Evolutionary conservation across 305 asterid species (phyloP).

Genomic region (Plantago lanceolata): DNA sequence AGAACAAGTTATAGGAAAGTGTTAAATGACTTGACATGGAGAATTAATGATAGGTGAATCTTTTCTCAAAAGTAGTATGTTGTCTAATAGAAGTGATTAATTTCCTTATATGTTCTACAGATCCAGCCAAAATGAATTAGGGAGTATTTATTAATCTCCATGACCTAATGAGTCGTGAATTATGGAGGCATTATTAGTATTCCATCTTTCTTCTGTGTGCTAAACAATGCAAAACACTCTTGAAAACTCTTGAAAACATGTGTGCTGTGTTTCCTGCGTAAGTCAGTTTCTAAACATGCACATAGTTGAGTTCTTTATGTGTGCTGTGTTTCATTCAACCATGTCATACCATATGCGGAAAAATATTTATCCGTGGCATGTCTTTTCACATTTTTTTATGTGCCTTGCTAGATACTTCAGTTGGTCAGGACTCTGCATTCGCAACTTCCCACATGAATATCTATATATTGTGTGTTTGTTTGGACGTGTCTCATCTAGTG

Average conservation of each 20-base stretch:
- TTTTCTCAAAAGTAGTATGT: not conserved
- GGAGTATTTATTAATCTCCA: not conserved
- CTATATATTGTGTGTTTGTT: constrained; percentile 8
- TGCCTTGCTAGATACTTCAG: not conserved
- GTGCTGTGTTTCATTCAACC: not conserved
- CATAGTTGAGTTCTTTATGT: not conserved
- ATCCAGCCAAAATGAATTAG: no score
- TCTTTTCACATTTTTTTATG: not conserved
- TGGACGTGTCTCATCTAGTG: constrained; percentile 16
- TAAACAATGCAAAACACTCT: not conserved
- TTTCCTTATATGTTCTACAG: not conserved
- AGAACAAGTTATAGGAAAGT: not conserved
- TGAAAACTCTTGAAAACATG: not conserved
- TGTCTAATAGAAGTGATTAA: not conserved
- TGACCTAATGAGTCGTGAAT: not conserved
- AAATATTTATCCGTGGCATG: not conserved
- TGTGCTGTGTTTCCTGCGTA: not conserved
- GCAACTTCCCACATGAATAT: not conserved
- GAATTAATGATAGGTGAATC: not conserved
- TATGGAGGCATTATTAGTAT: not conserved
- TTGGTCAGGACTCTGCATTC: not conserved
- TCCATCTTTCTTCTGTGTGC: not conserved
- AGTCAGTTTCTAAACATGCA: not conserved
- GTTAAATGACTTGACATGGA: not conserved
- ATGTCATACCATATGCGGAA: no score